Evolutionary conservation across 225 moss, liverwort and hornwort species (phyloP).

Genomic region (Marchantia paleacea): DNA sequence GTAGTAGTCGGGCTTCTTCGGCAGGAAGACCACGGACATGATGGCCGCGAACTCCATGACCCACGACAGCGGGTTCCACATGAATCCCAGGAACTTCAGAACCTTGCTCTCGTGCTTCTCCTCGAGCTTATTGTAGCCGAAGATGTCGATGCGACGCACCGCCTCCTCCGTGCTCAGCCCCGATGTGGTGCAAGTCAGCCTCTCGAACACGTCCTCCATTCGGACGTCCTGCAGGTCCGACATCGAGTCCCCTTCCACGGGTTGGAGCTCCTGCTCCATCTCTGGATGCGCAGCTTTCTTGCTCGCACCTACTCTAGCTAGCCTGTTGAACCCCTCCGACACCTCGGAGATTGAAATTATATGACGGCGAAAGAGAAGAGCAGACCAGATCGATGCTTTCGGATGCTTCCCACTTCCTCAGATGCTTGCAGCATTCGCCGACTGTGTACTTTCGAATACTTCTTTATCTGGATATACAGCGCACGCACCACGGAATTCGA

Average conservation of each 20-base stretch:
- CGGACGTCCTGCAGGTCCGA: slow-evolving; percentile 22
- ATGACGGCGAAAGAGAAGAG: too few species aligned
- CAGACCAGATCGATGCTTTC: too few species aligned
- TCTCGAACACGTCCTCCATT: slow-evolving; percentile 21
- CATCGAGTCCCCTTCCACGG: not conserved
- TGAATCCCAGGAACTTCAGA: slow-evolving; percentile 34
- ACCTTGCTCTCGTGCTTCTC: slow-evolving; percentile 29
- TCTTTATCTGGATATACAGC: too few species aligned
- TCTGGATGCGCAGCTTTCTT: too few species aligned
- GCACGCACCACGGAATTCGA: too few species aligned
- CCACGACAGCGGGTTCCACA: slow-evolving; percentile 46
- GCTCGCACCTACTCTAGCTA: too few species aligned
- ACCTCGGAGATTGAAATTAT: too few species aligned
- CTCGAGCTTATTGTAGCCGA: slow-evolving; percentile 31
- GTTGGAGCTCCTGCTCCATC: not conserved
- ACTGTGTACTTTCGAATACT: too few species aligned
- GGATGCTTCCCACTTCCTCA: too few species aligned
- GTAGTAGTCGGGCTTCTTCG: not conserved
- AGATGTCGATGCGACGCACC: slow-evolving; percentile 9
- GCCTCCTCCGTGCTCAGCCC: slow-evolving; percentile 27
- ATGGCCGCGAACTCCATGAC: slow-evolving; percentile 32
- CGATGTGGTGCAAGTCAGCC: slow-evolving; percentile 15
- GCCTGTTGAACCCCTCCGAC: too few species aligned
- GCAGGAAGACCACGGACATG: slow-evolving; percentile 16
- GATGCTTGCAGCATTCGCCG: too few species aligned